Percentiles rank a stretch among this genome's conserved stretches.
Conservation (phyloP, 805 yeast genomes). For the Candida anglica region DNA sequence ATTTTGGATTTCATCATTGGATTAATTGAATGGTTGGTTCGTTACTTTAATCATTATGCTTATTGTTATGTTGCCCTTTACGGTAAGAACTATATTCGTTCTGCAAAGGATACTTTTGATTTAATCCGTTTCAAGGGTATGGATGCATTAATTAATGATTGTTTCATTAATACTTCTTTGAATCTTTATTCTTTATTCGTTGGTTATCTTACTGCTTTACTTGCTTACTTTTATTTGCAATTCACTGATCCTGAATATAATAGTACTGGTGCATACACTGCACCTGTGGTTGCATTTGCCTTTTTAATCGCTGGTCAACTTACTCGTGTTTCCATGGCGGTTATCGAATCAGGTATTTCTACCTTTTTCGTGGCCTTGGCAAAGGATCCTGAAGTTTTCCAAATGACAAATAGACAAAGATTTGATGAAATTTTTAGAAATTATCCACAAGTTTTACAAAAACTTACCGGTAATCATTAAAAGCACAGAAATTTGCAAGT, state of each 20-base stretch:
- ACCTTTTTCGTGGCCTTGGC: slow-evolving; percentile 83
- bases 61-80: slow-evolving; percentile 83
- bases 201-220: slow-evolving; percentile 56
- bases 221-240: slow-evolving; percentile 62
- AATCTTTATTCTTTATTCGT: slow-evolving; percentile 73
- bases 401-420: slow-evolving; percentile 61
- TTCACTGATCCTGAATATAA: slow-evolving; percentile 69
- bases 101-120: slow-evolving; percentile 81
- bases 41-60: slow-evolving; percentile 88
- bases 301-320: slow-evolving; percentile 75
- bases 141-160: slow-evolving; percentile 81
- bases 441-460: slow-evolving; percentile 67
- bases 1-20: slow-evolving; percentile 58
- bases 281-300: slow-evolving; percentile 71
- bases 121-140: slow-evolving; percentile 75
- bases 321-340: slow-evolving; percentile 65
- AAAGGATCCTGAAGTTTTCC: slow-evolving; percentile 79
- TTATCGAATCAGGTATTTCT: slow-evolving; percentile 76
- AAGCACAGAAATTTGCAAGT: background rate
- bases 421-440: slow-evolving; percentile 61
- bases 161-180: slow-evolving; percentile 73
- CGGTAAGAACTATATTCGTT: slow-evolving; percentile 70
- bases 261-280: slow-evolving; percentile 54
- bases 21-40: slow-evolving; percentile 71
- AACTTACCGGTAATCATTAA: slow-evolving; percentile 36